These are phyloP conservation scores for Arthromyces matolae DNA, from an alignment of 768 basidiomycete genomes.

Conservation along the genomic window DNA sequence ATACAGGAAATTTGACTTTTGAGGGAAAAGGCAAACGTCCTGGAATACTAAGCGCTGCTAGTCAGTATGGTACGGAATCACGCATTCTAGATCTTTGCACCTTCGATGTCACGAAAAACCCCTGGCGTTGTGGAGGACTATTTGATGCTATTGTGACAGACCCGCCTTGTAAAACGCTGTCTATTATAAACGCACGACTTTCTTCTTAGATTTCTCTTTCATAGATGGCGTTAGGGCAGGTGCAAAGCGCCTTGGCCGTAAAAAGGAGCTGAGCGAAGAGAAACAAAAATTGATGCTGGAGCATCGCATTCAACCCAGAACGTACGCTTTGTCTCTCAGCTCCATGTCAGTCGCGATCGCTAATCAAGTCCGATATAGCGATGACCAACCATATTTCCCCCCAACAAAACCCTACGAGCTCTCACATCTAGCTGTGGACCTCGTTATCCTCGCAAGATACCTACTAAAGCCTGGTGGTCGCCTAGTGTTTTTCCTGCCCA, in stretches of 20 bases:
- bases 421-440: constrained; percentile 74
- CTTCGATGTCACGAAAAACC: constrained; percentile 89
- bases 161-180: constrained; percentile 71
- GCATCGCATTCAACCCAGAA: constrained; percentile 35
- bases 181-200: too few relatives aligned
- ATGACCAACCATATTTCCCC: constrained; percentile 75
- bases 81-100: constrained; percentile 82
- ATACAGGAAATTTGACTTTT: background rate
- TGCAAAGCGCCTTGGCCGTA: constrained; percentile 76
- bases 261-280: constrained; percentile 41
- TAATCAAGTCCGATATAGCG: constrained; percentile 27
- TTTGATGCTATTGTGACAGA: constrained; percentile 96
- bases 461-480: constrained; percentile 82
- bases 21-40: constrained; percentile 47
- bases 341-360: too few relatives aligned
- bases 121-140: constrained; percentile 83
- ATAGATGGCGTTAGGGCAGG: constrained; percentile 90
- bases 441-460: constrained; percentile 78
- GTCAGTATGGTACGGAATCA: constrained; percentile 74
- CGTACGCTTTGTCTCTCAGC: too few relatives aligned
- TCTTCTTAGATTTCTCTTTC: background rate
- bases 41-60: constrained; percentile 77
- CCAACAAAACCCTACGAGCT: constrained; percentile 93
- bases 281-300: constrained; percentile 35
- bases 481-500: constrained; percentile 94